phyloP scores from a whole-genome alignment of 352 stramenopile species.

The Blastocystis hominis region DNA sequence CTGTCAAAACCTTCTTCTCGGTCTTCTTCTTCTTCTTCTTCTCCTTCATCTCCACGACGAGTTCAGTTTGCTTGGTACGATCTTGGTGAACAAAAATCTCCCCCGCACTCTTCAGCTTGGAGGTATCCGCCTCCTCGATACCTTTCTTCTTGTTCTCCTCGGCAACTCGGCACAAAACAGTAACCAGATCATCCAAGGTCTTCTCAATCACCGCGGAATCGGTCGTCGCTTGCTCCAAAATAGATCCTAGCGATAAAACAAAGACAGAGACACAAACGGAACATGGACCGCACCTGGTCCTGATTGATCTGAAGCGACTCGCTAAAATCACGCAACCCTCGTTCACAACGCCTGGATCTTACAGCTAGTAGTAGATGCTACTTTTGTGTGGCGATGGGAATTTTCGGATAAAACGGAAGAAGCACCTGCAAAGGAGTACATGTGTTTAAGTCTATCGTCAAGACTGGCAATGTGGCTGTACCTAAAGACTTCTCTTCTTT shows the following conservation, averaged over 20 bases:
- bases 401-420: background rate
- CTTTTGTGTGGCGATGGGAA: background rate
- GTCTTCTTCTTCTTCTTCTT: conserved; percentile 25
- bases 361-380: background rate
- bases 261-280: background rate
- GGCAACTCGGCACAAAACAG: background rate
- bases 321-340: background rate
- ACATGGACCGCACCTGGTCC: background rate
- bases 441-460: conserved; percentile 13
- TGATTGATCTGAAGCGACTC: conserved; percentile 19
- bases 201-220: background rate
- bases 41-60: conserved; percentile 20
- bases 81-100: conserved; percentile 22
- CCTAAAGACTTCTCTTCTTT: background rate
- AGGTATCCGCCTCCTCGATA: conserved; percentile 10
- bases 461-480: background rate
- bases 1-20: conserved; percentile 2
- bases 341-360: background rate
- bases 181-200: background rate
- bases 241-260: background rate
- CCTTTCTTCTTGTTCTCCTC: conserved; percentile 6
- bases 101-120: background rate
- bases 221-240: background rate
- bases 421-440: conserved; percentile 1
- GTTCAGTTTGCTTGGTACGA: background rate